These are phyloP conservation scores for Oenanthe sinensis DNA, from an alignment of 129 eudicot genomes.

Conservation along the genomic window DNA sequence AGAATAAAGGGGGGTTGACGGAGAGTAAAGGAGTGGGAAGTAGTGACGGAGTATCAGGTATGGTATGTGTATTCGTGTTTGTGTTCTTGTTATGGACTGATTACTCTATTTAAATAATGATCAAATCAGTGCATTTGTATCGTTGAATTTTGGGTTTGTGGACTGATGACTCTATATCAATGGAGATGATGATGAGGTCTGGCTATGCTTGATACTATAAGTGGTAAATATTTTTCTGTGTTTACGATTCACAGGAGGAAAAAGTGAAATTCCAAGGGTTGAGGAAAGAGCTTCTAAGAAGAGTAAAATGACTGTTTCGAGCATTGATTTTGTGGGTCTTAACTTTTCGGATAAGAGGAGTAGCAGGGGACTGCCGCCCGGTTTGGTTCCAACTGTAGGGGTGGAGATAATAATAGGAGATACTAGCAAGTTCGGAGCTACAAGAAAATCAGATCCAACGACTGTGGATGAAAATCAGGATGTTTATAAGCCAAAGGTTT, in stretches of 20 bases:
- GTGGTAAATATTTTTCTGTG: neutral
- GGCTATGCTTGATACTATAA: neutral
- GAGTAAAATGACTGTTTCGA: conserved; percentile 40
- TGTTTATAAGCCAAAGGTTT: conserved; percentile 80
- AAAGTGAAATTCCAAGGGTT: conserved; percentile 7
- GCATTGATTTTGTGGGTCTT: conserved; percentile 74
- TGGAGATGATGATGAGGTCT: neutral
- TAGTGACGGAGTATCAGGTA: conserved; percentile 17
- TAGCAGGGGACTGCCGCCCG: conserved; percentile 77
- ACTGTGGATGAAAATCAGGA: conserved; percentile 43
- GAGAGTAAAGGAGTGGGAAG: conserved; percentile 1
- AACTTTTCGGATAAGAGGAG: conserved; percentile 69
- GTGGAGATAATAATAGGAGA: conserved; percentile 83
- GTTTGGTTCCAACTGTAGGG: conserved; percentile 51
- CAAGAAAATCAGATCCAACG: conserved; percentile 19
- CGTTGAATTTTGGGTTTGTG: neutral
- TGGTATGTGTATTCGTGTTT: neutral
- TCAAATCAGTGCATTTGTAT: neutral
- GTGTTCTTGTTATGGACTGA: neutral
- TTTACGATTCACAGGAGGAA: conserved; percentile 21
- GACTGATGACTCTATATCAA: neutral
- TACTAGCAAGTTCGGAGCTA: conserved; percentile 53
- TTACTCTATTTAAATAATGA: neutral
- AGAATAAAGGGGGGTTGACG: conserved; percentile 26
- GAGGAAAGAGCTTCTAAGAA: conserved; percentile 31